Evolutionary conservation across 1,284 basidiomycete species (phyloP).

Genomic region (Mycena sp.): DNA sequence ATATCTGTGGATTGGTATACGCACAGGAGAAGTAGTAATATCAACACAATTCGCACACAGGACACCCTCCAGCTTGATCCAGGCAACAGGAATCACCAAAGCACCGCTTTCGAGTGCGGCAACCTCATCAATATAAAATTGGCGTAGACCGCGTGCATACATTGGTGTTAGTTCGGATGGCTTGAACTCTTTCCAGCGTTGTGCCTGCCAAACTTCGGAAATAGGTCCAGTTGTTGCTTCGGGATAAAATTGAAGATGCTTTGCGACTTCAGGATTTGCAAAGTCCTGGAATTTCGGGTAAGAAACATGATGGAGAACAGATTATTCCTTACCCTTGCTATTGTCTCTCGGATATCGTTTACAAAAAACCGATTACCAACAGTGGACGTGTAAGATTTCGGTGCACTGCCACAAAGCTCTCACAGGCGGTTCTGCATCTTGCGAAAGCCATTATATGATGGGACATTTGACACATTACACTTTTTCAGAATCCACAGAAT

Average conservation of each 20-base stretch:
- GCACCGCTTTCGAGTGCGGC: slow-evolving; percentile 22
- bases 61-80: slow-evolving; percentile 30
- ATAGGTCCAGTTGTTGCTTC: slow-evolving; percentile 30
- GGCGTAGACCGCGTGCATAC: slow-evolving; percentile 21
- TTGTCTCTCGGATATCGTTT: not conserved
- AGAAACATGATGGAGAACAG: not conserved
- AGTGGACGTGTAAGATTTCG: not conserved
- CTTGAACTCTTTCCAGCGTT: slow-evolving; percentile 36
- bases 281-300: not conserved
- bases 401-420: not conserved
- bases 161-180: slow-evolving; percentile 34
- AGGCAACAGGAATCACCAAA: slow-evolving; percentile 34
- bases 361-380: not conserved
- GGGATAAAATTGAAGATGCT: slow-evolving; percentile 34
- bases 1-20: not conserved
- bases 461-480: not conserved
- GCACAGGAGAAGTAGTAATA: not conserved
- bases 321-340: not conserved
- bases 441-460: not conserved
- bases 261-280: not conserved
- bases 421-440: not conserved
- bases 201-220: slow-evolving; percentile 40
- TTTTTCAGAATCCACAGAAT: not conserved
- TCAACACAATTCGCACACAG: slow-evolving; percentile 5
- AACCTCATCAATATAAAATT: slow-evolving; percentile 39